Evolutionary conservation across 176 grass and related monocot species (phyloP).

Genomic region (Themeda triandra): DNA sequence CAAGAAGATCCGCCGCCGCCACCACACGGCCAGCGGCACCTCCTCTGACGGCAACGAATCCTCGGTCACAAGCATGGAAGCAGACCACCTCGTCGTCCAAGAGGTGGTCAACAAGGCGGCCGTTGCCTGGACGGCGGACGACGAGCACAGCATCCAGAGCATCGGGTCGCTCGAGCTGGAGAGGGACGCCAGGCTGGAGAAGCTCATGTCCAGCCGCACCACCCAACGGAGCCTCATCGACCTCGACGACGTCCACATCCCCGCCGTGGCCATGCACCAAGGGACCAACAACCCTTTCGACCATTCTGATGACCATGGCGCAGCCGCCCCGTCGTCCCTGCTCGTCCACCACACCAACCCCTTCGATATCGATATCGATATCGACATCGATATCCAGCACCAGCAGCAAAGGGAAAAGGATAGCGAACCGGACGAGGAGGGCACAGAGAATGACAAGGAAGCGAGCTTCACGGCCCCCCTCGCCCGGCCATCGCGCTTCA

Average conservation of each 20-base stretch:
- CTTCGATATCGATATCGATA: too few species aligned
- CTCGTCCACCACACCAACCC: too few species aligned
- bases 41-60: neutral
- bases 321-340: too few species aligned
- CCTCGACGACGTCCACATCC: too few species aligned
- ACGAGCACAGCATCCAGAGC: slow-evolving; percentile 48
- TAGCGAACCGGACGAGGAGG: too few species aligned
- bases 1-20: neutral
- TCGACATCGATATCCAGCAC: too few species aligned
- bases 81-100: neutral
- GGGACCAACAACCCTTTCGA: too few species aligned
- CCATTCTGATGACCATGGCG: too few species aligned
- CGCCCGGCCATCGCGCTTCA: slow-evolving; percentile 23
- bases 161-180: slow-evolving; percentile 50
- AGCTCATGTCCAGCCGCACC: slow-evolving; percentile 39
- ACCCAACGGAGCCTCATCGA: neutral
- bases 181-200: slow-evolving; percentile 51
- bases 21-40: neutral
- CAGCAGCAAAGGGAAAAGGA: too few species aligned
- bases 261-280: too few species aligned
- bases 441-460: neutral
- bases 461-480: slow-evolving; percentile 47
- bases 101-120: neutral
- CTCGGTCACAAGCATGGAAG: neutral
- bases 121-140: slow-evolving; percentile 37